Evolutionary conservation across 2,329 filamentous ascomycete genomes (phyloP).

Genomic region (Aulographum hederae): DNA sequence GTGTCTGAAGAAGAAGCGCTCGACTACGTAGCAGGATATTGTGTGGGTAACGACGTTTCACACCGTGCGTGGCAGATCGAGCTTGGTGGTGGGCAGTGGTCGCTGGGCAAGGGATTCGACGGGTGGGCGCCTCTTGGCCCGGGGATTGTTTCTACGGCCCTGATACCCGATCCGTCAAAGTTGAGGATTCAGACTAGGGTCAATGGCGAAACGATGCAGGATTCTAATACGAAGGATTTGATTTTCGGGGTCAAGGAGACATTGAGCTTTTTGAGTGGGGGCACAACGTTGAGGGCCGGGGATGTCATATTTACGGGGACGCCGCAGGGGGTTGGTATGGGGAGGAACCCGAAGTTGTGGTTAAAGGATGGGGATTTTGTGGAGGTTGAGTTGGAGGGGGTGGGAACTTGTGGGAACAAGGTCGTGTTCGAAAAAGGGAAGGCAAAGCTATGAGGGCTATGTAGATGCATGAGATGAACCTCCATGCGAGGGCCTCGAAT

Average conservation of each 20-base stretch:
- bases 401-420: slow-evolving; percentile 36
- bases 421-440: slow-evolving; percentile 22
- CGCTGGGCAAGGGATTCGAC: slow-evolving; percentile 21
- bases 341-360: slow-evolving; percentile 47
- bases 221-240: slow-evolving; percentile 25
- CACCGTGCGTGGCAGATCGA: slow-evolving; percentile 46
- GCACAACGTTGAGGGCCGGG: slow-evolving; percentile 26
- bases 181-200: slow-evolving; percentile 20
- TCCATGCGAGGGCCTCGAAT: too few relatives aligned
- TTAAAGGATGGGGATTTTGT: slow-evolving; percentile 52
- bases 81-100: background rate
- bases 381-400: slow-evolving; percentile 46
- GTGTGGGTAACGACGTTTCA: slow-evolving; percentile 62
- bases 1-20: slow-evolving; percentile 30
- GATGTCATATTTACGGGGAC: slow-evolving; percentile 34
- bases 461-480: too few relatives aligned
- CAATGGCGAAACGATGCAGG: slow-evolving; percentile 25
- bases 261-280: slow-evolving; percentile 24
- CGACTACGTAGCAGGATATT: slow-evolving; percentile 57
- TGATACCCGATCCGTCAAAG: slow-evolving; percentile 16
- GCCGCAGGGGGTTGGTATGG: slow-evolving; percentile 54
- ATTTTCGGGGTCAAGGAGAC: slow-evolving; percentile 25
- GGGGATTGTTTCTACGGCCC: slow-evolving; percentile 14
- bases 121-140: slow-evolving; percentile 26
- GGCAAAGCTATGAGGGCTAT: slow-evolving; percentile 15